Evolutionary conservation across 805 yeast species (phyloP), one percentile per base, ranked within the genome.

Genomic region (Pichia ethanolica): DNA sequence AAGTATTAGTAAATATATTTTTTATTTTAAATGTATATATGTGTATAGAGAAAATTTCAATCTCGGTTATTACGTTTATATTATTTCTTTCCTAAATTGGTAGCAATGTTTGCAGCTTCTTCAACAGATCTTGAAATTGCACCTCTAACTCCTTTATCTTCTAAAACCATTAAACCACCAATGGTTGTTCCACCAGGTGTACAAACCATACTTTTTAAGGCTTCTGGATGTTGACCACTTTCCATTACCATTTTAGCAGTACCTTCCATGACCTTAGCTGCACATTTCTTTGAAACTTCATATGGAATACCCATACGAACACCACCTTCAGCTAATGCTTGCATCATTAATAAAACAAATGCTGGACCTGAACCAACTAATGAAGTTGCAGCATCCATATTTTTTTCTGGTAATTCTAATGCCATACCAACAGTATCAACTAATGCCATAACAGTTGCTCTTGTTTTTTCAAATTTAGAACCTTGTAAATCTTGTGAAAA

Each of bases 181-280:
- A 93, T 93, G 5, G 99, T 93, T 45, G 97, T 90, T 35, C 99
- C 99, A 33, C 93, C 99, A 27, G 99, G 99, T 0, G 99, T 93
- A 64, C 97, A 89, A 8, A 93, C 93, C 59, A 82, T 83, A 64
- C 86, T 82, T 64, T 87, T 87, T 64, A 93, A 75, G 11, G 78
- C 88, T 20, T 93, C 91, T 10, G 99, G 99, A 62, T 91, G 97
- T 41, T 75, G 79, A 4, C 88, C 89, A 10, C 89, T 82, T 56
- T 80, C 78, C 54, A 83, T 77, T 1, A 84, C 90, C 97, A 93
- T 86, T 68, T 81, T 82, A 13, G 93, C 91, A 12, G 97, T 86
- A 27, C 99, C 99, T 65, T 85, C 90, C 80, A 89, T 75, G 20
- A 91, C 96, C 68, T 89, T 91, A 32, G 95, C 86, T 10, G 98